These are phyloP conservation scores for Sclerotinia glacialis DNA, from an alignment of 2,329 filamentous ascomycete species.

Conservation along the genomic window DNA sequence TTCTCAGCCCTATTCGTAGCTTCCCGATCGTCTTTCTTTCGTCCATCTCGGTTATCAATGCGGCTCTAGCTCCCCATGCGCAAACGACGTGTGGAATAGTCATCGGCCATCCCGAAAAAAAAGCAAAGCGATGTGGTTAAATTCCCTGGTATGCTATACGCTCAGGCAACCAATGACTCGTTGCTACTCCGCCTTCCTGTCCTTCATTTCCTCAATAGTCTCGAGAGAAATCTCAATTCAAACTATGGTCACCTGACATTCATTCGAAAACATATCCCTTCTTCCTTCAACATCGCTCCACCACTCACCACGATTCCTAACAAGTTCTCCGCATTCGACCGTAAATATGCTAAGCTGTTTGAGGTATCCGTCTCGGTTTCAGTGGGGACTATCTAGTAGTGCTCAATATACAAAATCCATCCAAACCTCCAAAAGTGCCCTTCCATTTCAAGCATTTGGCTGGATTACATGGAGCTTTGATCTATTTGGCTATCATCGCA, in stretches of 20 bases:
- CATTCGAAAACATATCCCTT: neutral
- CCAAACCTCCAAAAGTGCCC: constrained; percentile 35
- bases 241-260: neutral
- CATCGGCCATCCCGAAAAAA: constrained; percentile 29
- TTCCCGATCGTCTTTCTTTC: neutral
- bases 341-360: constrained; percentile 9
- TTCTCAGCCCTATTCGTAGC: neutral
- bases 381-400: constrained; percentile 44
- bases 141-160: constrained; percentile 45
- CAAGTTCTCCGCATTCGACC: constrained; percentile 3
- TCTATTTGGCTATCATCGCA: neutral
- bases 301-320: neutral
- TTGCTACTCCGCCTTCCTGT: constrained; percentile 39
- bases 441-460: neutral
- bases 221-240: neutral
- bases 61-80: constrained; percentile 11
- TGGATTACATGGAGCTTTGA: neutral
- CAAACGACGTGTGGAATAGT: constrained; percentile 35
- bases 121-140: constrained; percentile 31
- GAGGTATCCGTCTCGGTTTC: neutral
- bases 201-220: constrained; percentile 9
- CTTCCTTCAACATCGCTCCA: constrained; percentile 1
- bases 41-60: neutral
- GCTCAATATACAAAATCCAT: constrained; percentile 42
- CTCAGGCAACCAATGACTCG: constrained; percentile 41